Percentiles rank a stretch among this genome's conserved stretches.
Evolutionary conservation across 176 grass and related monocot species (phyloP).

Genomic region (Avena insularis): DNA sequence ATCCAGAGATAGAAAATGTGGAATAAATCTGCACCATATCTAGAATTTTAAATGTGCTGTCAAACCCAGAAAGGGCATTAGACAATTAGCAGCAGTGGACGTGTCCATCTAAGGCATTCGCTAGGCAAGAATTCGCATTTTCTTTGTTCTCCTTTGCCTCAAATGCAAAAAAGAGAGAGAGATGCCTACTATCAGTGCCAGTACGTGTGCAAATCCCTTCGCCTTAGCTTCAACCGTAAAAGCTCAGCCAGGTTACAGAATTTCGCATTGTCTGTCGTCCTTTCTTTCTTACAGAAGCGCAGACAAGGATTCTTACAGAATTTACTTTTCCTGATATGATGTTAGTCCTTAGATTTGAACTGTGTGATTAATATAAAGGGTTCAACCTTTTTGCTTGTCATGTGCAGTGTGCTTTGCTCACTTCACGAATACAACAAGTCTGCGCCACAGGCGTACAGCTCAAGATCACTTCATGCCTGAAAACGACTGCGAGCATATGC

Average conservation of each 20-base stretch:
- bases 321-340: conserved; percentile 40
- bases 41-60: conserved; percentile 43
- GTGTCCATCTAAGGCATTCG: conserved; percentile 43
- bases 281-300: conserved; percentile 32
- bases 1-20: conserved; percentile 17
- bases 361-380: conserved; percentile 42
- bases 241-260: conserved; percentile 10
- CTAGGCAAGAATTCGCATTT: conserved; percentile 36
- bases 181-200: no score
- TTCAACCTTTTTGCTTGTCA: conserved; percentile 24
- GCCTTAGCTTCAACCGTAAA: conserved; percentile 20
- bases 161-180: no score
- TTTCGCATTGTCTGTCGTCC: conserved; percentile 32
- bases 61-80: conserved; percentile 39
- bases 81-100: conserved; percentile 27
- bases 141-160: conserved; percentile 35
- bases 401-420: not conserved
- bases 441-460: no score
- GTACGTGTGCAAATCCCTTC: no score
- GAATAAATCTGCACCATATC: conserved; percentile 58
- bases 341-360: conserved; percentile 40
- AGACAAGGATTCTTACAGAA: conserved; percentile 37
- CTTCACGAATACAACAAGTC: no score
- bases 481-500: conserved; percentile 2
- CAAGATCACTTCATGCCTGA: conserved; percentile 2